Evolutionary conservation across 1,284 basidiomycete species (phyloP).

Genomic region (Cystobasidium slooffiae): DNA sequence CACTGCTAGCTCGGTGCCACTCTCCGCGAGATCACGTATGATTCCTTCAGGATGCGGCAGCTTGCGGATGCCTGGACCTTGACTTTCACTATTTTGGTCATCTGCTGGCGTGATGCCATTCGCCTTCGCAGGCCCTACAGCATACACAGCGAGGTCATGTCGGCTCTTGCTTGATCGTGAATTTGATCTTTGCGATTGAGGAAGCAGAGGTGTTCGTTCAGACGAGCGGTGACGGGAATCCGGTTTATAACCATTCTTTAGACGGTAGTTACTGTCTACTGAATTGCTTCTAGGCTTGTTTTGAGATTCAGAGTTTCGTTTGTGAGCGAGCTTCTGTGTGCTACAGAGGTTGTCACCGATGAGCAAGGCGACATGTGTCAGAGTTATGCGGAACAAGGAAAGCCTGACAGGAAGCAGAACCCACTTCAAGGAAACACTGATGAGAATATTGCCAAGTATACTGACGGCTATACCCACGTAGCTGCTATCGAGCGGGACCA

Average conservation of each 20-base stretch:
- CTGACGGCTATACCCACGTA: constrained; percentile 29
- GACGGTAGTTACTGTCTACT: neutral
- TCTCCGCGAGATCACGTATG: constrained; percentile 22
- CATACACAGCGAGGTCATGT: constrained; percentile 21
- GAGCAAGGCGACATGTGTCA: constrained; percentile 12
- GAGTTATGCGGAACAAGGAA: neutral
- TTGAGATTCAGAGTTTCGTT: constrained; percentile 9
- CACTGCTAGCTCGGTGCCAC: constrained; percentile 1
- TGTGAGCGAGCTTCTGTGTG: constrained; percentile 40
- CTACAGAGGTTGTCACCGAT: neutral
- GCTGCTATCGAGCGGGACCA: constrained; percentile 28
- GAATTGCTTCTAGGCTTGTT: neutral
- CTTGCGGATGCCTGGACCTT: neutral
- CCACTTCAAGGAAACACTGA: constrained; percentile 36
- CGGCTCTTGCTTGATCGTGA: constrained; percentile 13
- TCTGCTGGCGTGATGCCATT: neutral
- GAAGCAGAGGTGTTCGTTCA: constrained; percentile 20
- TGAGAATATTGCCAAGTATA: constrained; percentile 34
- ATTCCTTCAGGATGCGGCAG: constrained; percentile 21
- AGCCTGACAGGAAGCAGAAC: neutral
- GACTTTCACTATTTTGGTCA: neutral
- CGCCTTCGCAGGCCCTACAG: neutral
- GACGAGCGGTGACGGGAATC: neutral
- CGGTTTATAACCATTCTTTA: neutral
- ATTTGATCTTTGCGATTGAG: neutral